Evolutionary conservation across 2,329 filamentous ascomycete genomes (phyloP), one percentile per base, ranked within the genome.

Genomic region (Aspergillus uvarum): DNA sequence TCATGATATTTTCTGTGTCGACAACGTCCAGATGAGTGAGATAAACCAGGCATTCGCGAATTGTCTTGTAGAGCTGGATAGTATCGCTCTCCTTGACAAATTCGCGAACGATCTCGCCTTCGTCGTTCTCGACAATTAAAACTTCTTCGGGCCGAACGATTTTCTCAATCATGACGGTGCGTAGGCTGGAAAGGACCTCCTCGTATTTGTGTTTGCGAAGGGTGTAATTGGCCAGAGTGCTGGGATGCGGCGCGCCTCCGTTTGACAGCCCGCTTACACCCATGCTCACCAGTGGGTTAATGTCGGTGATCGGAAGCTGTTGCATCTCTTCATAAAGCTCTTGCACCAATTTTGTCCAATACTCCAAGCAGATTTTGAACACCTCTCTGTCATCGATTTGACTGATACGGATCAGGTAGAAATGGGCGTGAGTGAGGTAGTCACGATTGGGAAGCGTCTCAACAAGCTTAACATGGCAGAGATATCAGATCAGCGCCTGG

Each of bases 251-350:
- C 2, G 92, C 93, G 49, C 93, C 93, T 56, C 90, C 89, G 62
- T 90, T 90, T 19, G 90, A 85, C 58, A 93, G 80, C 52, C 87
- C 86, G 65, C 83, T 81, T 29, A 88, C 83, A 14, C 88, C 87
- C 81, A 96, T 90, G 70, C 87, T 89, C 70, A 96, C 85, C 19
- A 99, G 83, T 11, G 95, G 92, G 74, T 96, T 97, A 70, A 95
- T 83, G 69, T 99, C 95, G 55, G 91, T 92, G 67, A 98, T 91
- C 7, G 95, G 96, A 3, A 98, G 87, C 65, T 92, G 87, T 77
- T 99, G 95, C 93, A 98, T 97, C 81, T 99, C 95, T 75, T 99
- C 95, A 75, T 98, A 99, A 22, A 99, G 85, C 77, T 98, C 95
- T 72, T 96, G 94, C 6, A 99, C 96, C 54, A 98, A 85, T 79